Evolutionary conservation across 2,329 filamentous ascomycete genomes (phyloP).

Genomic region (Xylariales sp.): DNA sequence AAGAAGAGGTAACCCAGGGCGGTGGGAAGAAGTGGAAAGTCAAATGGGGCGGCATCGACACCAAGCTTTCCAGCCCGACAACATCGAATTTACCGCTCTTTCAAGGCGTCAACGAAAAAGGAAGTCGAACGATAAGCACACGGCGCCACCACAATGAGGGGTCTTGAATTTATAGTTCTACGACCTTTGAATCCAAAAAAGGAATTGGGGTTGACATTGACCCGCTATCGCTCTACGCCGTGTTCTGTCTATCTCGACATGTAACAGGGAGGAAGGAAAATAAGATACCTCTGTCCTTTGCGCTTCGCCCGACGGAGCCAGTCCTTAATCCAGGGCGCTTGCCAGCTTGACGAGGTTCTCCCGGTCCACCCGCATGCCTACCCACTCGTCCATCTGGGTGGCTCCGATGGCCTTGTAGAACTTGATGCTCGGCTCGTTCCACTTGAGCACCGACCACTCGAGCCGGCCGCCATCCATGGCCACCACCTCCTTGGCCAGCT

Average conservation of each 20-base stretch:
- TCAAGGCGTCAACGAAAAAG: slow-evolving; percentile 33
- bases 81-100: slow-evolving; percentile 41
- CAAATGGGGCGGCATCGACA: slow-evolving; percentile 39
- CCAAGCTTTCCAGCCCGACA: slow-evolving; percentile 23
- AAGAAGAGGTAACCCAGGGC: slow-evolving; percentile 20
- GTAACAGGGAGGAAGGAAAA: too few species aligned
- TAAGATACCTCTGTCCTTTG: too few species aligned
- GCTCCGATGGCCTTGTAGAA: slow-evolving; percentile 78
- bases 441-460: slow-evolving; percentile 89
- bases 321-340: too few species aligned
- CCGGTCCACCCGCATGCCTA: slow-evolving; percentile 70
- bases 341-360: slow-evolving; percentile 60
- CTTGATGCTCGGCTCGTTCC: slow-evolving; percentile 85
- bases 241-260: too few species aligned
- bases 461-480: slow-evolving; percentile 69
- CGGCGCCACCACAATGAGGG: too few species aligned
- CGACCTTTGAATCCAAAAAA: too few species aligned
- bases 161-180: too few species aligned
- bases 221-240: too few species aligned
- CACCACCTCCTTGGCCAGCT: slow-evolving; percentile 74
- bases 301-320: too few species aligned
- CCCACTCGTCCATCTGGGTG: slow-evolving; percentile 64
- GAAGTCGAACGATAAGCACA: too few species aligned
- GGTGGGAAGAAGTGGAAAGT: slow-evolving; percentile 31
- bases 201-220: too few species aligned